A percentile compares a stretch with the other conserved stretches of the same genome.
Evolutionary conservation across 2,329 filamentous ascomycete genomes (phyloP).

Genomic region (Geosmithia morbida): DNA sequence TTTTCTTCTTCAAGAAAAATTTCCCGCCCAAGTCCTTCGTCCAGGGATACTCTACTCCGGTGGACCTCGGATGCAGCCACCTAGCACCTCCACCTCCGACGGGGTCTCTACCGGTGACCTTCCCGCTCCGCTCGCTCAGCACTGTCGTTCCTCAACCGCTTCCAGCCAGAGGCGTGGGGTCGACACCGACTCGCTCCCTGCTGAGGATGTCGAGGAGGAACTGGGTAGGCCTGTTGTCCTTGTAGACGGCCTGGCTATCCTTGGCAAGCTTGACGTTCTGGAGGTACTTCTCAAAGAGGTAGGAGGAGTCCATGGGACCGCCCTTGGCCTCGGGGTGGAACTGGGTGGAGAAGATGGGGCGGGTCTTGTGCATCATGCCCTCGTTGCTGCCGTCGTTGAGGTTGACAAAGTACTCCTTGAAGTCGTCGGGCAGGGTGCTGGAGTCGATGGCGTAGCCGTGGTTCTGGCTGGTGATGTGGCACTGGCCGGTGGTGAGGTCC

Average conservation of each 20-base stretch:
- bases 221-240: slow-evolving; percentile 77
- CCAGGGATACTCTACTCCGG: no score
- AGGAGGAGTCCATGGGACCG: slow-evolving; percentile 87
- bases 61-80: no score
- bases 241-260: slow-evolving; percentile 61
- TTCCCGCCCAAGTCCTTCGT: no score
- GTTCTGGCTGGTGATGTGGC: slow-evolving; percentile 98
- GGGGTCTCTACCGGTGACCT: background rate
- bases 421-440: slow-evolving; percentile 66
- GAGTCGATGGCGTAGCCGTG: slow-evolving; percentile 94
- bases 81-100: no score
- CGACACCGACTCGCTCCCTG: slow-evolving; percentile 89
- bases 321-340: slow-evolving; percentile 99
- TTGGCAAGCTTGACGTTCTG: slow-evolving; percentile 85
- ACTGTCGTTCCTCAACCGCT: background rate
- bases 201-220: slow-evolving; percentile 81
- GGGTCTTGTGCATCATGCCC: slow-evolving; percentile 89
- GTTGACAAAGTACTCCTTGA: slow-evolving; percentile 98
- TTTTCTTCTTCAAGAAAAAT: no score
- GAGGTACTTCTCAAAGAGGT: slow-evolving; percentile 93
- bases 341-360: slow-evolving; percentile 95
- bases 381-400: slow-evolving; percentile 96
- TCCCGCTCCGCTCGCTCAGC: background rate
- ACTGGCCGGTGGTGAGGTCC: slow-evolving; percentile 88
- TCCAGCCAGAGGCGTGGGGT: slow-evolving; percentile 40